A percentile compares a stretch with the other conserved stretches of the same genome.
These are phyloP conservation scores for Heteromeles arbutifolia DNA, from an alignment of 306 rosid species.

Conservation along the genomic window DNA sequence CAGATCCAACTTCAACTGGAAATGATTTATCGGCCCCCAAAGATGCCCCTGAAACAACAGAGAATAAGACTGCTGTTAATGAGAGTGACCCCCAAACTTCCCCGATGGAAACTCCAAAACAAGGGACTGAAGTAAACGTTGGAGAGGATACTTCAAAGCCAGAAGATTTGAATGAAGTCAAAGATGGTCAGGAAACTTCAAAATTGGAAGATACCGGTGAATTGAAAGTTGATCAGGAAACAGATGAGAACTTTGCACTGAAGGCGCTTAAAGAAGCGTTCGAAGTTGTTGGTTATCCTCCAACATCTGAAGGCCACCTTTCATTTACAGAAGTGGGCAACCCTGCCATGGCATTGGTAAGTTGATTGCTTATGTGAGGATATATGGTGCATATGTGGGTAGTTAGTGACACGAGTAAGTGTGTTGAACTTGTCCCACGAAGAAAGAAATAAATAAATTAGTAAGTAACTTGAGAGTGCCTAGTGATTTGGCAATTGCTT, in stretches of 20 bases:
- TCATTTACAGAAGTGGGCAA: constrained; percentile 86
- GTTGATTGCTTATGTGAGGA: constrained; percentile 22
- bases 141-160: constrained; percentile 34
- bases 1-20: constrained; percentile 39
- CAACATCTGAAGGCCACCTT: constrained; percentile 50
- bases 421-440: neutral
- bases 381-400: constrained; percentile 1
- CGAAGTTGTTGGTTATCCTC: constrained; percentile 69
- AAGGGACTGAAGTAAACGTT: constrained; percentile 34
- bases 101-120: constrained; percentile 35
- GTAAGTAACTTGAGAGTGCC: neutral
- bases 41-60: constrained; percentile 42
- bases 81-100: constrained; percentile 34
- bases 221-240: constrained; percentile 35
- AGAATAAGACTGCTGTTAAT: constrained; percentile 30
- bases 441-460: neutral
- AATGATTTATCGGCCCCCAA: constrained; percentile 38
- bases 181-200: constrained; percentile 36
- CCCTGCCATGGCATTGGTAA: constrained; percentile 92
- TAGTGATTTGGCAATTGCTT: neutral
- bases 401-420: neutral
- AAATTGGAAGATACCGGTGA: constrained; percentile 40
- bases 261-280: constrained; percentile 81
- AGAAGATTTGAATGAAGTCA: constrained; percentile 40
- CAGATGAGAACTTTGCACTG: constrained; percentile 44